Conservation (phyloP, 2,329 filamentous ascomycete genomes). For the Aspergillus vadensis region DNA sequence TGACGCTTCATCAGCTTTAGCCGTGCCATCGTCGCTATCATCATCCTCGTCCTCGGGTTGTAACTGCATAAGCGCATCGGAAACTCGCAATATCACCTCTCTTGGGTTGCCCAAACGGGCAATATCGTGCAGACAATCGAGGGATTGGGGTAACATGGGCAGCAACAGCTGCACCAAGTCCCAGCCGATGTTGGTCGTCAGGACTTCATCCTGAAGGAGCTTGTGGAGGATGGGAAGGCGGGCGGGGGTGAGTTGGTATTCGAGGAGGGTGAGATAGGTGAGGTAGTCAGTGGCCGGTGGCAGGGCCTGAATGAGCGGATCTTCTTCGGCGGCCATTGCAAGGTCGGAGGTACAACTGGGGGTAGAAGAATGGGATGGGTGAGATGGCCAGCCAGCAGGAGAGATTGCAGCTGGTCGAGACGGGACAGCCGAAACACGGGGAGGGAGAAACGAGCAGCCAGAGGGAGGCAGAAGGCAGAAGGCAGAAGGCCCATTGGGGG, state of each 20-base stretch:
- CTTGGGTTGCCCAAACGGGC: slow-evolving; percentile 64
- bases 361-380: background rate
- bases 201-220: slow-evolving; percentile 61
- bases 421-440: background rate
- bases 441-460: background rate
- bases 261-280: slow-evolving; percentile 66
- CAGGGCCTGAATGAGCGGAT: slow-evolving; percentile 59
- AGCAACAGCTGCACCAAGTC: slow-evolving; percentile 64
- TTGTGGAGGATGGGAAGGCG: slow-evolving; percentile 60
- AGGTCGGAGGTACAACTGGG: slow-evolving; percentile 1
- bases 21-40: slow-evolving; percentile 4
- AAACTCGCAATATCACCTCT: slow-evolving; percentile 65
- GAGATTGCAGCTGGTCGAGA: background rate
- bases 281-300: slow-evolving; percentile 65
- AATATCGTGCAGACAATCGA: slow-evolving; percentile 62
- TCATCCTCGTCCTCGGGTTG: slow-evolving; percentile 48
- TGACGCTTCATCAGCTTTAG: background rate
- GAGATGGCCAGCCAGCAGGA: background rate
- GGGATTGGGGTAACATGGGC: slow-evolving; percentile 60
- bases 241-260: slow-evolving; percentile 63
- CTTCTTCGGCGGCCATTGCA: slow-evolving; percentile 36
- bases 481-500: too few species aligned
- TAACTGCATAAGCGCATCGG: slow-evolving; percentile 61
- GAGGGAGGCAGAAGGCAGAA: too few species aligned
- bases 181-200: slow-evolving; percentile 68